Percentiles rank a stretch among this genome's conserved stretches.
Conservation (phyloP, 208 protist genomes). For the Novymonas esmeraldas region DNA sequence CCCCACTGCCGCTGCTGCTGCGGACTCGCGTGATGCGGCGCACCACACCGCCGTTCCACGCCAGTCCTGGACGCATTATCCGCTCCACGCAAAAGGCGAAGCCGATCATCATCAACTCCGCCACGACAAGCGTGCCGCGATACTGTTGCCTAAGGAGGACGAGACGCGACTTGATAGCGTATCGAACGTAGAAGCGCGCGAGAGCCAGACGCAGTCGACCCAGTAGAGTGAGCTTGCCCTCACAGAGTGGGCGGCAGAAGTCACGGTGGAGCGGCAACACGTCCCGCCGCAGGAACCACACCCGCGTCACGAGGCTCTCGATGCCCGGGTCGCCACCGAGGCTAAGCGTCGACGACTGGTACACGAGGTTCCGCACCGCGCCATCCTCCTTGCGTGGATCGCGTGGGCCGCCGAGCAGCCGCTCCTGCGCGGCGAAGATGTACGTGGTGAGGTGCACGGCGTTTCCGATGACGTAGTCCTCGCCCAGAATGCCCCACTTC, state of each 20-base stretch:
- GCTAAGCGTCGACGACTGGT: constrained; percentile 20
- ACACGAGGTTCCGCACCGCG: constrained; percentile 5
- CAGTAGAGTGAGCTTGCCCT: constrained; percentile 28
- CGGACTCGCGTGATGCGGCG: neutral
- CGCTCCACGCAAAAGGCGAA: constrained; percentile 23
- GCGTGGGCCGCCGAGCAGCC: constrained; percentile 4
- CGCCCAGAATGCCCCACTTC: constrained; percentile 25
- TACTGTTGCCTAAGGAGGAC: constrained; percentile 13
- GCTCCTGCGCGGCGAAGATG: constrained; percentile 32
- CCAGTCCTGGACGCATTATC: constrained; percentile 7
- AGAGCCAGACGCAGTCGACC: constrained; percentile 24
- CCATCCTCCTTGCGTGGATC: constrained; percentile 19
- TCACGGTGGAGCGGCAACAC: constrained; percentile 29
- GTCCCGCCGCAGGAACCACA: constrained; percentile 41
- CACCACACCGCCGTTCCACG: neutral
- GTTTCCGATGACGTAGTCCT: constrained; percentile 21
- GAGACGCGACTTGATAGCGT: constrained; percentile 28
- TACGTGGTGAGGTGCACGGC: constrained; percentile 21
- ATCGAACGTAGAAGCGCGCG: constrained; percentile 24
- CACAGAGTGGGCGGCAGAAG: constrained; percentile 50
- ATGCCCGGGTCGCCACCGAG: constrained; percentile 23
- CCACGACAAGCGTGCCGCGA: constrained; percentile 22
- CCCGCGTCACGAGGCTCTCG: constrained; percentile 14
- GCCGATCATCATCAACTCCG: constrained; percentile 29
- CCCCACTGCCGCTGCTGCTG: neutral